Base-by-base conservation (phyloP, 75 land plant genomes). In the Pseudotsuga menziesii region DNA sequence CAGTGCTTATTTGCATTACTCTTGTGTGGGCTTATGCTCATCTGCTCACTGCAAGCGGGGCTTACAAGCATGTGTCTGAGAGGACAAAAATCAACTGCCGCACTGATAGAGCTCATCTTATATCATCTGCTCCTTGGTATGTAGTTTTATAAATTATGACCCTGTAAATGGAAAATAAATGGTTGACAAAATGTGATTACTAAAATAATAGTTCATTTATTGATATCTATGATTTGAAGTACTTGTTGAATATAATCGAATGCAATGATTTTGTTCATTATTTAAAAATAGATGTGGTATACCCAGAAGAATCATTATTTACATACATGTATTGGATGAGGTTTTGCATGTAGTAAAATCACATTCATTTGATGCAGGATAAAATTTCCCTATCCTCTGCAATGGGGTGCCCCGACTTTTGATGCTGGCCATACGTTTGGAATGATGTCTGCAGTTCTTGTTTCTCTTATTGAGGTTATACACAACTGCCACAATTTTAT, bases 331-430 rank as follows among this genome's bases (percentile, higher is more conserved):
- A 48, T 48, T 9, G 54, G 54, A 8, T 62, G 26, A 62, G 3
- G 67, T 63, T 63, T 63, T 63, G 3, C 32, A 32, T 63, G 67
- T 22, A 69, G 16, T 69, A 44, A 69, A 12, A 74, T 17, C 32
- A 54, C 26, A 2, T 22, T 69, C 27, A 6, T 29, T 36, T 16
- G 17, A 35, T 78, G 26, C 82, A 93, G 99, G 99, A 81, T 96
- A 39, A 90, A 82, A 77, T 27, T 96, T 77, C 99, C 99, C 57
- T 96, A 92, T 75, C 99, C 99, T 54, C 85, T 96, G 66, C 95
- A 94, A 82, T 96, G 98, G 98, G 99, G 99, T 48, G 67, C 98
- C 59, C 99, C 99, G 5, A 86, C 90, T 44, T 96, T 96, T 61
- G 83, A 79, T 80, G 99, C 98, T 26, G 84, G 92, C 48, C 93